Percentiles rank a stretch among this genome's conserved stretches.
Conservation (phyloP, 257 asterid species). For the Solanum pimpinellifolium region DNA sequence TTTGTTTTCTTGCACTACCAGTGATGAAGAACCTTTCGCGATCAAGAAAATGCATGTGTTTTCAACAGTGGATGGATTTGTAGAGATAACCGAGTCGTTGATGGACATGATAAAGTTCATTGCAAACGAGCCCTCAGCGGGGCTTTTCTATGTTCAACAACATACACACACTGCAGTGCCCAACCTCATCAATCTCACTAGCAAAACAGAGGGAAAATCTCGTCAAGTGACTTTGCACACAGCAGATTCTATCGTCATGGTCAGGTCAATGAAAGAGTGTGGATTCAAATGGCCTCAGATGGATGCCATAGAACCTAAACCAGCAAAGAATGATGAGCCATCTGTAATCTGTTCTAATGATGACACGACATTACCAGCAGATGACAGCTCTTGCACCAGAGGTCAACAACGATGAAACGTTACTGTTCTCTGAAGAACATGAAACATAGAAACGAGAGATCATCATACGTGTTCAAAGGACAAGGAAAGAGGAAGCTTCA, state of each 20-base stretch:
- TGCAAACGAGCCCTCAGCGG: slow-evolving; percentile 96
- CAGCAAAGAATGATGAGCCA: slow-evolving; percentile 14
- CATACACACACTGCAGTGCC: slow-evolving; percentile 69
- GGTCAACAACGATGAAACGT: not conserved
- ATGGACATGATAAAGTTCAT: slow-evolving; percentile 75
- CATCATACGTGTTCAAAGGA: not conserved
- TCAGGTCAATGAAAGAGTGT: slow-evolving; percentile 72
- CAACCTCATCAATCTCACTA: slow-evolving; percentile 60
- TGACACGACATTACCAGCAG: not conserved
- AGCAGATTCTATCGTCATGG: slow-evolving; percentile 63
- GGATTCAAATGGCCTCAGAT: slow-evolving; percentile 53
- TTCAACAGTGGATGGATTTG: slow-evolving; percentile 73
- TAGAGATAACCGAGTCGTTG: slow-evolving; percentile 60
- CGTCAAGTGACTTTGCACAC: slow-evolving; percentile 55
- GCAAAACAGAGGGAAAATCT: slow-evolving; percentile 45
- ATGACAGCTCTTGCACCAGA: slow-evolving; percentile 3
- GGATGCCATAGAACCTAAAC: slow-evolving; percentile 14
- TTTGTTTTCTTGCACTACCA: slow-evolving; percentile 1
- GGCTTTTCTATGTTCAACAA: slow-evolving; percentile 84
- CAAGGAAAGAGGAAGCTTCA: not conserved
- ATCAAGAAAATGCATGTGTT: slow-evolving; percentile 67
- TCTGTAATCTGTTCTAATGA: slow-evolving; percentile 9
- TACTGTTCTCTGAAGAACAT: not conserved
- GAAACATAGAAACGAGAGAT: not conserved
- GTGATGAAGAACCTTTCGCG: slow-evolving; percentile 68